phyloP scores from a whole-genome alignment of 2,329 filamentous ascomycete species.

The Scleromitrula shiraiana region DNA sequence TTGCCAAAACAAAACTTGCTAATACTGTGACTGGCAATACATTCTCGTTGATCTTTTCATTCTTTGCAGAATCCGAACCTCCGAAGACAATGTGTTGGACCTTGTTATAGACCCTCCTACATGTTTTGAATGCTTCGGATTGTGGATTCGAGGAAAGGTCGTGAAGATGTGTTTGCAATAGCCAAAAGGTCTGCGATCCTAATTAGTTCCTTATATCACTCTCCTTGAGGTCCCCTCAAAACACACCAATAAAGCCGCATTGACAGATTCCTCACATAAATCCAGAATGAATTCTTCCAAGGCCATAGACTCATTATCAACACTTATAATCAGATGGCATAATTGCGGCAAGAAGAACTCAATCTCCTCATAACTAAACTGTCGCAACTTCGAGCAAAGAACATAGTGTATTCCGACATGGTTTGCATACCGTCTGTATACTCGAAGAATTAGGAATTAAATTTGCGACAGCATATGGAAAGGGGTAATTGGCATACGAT shows the following conservation, averaged over 20 bases:
- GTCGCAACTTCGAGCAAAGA: slow-evolving; percentile 78
- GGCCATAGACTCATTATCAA: slow-evolving; percentile 88
- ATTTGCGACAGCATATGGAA: slow-evolving; percentile 3
- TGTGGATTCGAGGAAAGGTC: slow-evolving; percentile 69
- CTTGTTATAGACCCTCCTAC: slow-evolving; percentile 77
- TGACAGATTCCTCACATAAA: slow-evolving; percentile 80
- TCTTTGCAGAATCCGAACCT: slow-evolving; percentile 56
- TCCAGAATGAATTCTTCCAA: slow-evolving; percentile 82
- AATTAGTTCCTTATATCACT: slow-evolving; percentile 14
- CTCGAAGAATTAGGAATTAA: slow-evolving; percentile 1
- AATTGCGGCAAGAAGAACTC: slow-evolving; percentile 87
- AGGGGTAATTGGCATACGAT: slow-evolving; percentile 46
- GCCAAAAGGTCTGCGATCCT: slow-evolving; percentile 67
- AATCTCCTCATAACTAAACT: slow-evolving; percentile 85
- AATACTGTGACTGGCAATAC: slow-evolving; percentile 72
- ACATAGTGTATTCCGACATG: slow-evolving; percentile 88
- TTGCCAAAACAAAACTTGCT: slow-evolving; percentile 71
- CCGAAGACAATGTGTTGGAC: slow-evolving; percentile 85
- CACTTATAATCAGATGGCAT: slow-evolving; percentile 80
- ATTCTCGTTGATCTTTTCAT: slow-evolving; percentile 76
- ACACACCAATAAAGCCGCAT: slow-evolving; percentile 70
- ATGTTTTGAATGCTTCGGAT: slow-evolving; percentile 72
- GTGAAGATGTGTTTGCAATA: slow-evolving; percentile 81
- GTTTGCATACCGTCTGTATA: slow-evolving; percentile 69
- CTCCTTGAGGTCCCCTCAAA: not conserved